Percentiles rank a stretch among this genome's conserved stretches.
These are phyloP conservation scores for Sporothrix sp. DNA, from an alignment of 2,329 filamentous ascomycete genomes.

Conservation along the genomic window DNA sequence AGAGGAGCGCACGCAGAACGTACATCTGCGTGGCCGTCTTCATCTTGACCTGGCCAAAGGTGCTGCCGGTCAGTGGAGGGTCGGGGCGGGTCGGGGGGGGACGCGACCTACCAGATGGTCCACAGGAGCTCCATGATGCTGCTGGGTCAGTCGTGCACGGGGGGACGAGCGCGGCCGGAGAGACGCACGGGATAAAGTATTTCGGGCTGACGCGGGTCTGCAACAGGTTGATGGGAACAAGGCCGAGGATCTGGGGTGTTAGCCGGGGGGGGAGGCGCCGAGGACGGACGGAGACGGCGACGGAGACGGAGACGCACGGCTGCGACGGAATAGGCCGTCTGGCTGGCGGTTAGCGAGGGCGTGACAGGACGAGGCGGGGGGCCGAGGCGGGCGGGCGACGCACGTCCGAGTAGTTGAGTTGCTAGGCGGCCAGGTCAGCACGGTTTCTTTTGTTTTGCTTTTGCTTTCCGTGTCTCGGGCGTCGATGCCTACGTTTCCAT, in stretches of 20 bases:
- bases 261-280: no score
- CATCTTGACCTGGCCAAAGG: constrained; percentile 13
- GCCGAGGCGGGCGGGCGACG: no score
- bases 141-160: neutral
- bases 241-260: constrained; percentile 12
- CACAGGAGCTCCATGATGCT: constrained; percentile 13
- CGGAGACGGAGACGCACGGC: neutral
- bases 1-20: constrained; percentile 9
- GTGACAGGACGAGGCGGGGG: no score
- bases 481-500: constrained; percentile 12
- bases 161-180: no score
- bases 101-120: no score
- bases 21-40: constrained; percentile 15
- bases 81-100: no score
- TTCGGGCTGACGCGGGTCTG: constrained; percentile 10
- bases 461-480: neutral
- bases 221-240: constrained; percentile 8
- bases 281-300: no score
- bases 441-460: no score
- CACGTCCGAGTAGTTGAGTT: constrained; percentile 16
- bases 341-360: no score
- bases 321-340: constrained; percentile 7
- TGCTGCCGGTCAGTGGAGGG: no score
- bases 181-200: constrained; percentile 13
- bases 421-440: neutral